These are phyloP conservation scores for Trichosanthes cucumerina DNA, from an alignment of 306 rosid genomes.

Conservation along the genomic window DNA sequence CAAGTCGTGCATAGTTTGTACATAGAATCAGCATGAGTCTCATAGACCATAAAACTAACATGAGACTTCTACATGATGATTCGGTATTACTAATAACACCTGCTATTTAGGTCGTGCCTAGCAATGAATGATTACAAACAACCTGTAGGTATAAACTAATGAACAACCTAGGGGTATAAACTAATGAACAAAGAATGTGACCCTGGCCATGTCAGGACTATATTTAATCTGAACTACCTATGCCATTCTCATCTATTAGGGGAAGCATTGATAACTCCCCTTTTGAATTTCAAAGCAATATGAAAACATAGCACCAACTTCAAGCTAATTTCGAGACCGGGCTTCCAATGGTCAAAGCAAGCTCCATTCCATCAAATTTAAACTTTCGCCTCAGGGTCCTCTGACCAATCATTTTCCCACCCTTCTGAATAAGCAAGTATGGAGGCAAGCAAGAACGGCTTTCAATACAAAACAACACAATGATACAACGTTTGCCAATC, in stretches of 20 bases:
- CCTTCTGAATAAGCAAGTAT: background rate
- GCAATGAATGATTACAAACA: background rate
- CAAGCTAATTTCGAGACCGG: background rate
- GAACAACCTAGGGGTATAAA: background rate
- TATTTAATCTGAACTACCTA: background rate
- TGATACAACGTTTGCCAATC: background rate
- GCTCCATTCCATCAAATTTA: background rate
- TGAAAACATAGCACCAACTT: background rate
- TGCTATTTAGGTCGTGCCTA: background rate
- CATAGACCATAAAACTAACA: background rate
- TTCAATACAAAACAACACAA: background rate
- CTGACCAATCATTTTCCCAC: background rate
- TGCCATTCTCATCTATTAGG: background rate
- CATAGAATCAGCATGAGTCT: background rate
- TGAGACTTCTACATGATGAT: background rate
- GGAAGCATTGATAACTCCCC: background rate
- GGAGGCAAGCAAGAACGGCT: background rate
- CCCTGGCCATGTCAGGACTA: background rate
- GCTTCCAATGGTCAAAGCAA: background rate
- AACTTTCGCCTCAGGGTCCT: background rate
- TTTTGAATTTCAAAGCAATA: background rate
- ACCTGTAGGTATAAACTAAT: background rate
- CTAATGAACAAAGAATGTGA: background rate
- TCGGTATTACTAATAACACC: background rate
- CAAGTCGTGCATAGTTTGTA: background rate